phyloP scores from a whole-genome alignment of 78 protist species.

The Dictyostelium brefeldianum region DNA sequence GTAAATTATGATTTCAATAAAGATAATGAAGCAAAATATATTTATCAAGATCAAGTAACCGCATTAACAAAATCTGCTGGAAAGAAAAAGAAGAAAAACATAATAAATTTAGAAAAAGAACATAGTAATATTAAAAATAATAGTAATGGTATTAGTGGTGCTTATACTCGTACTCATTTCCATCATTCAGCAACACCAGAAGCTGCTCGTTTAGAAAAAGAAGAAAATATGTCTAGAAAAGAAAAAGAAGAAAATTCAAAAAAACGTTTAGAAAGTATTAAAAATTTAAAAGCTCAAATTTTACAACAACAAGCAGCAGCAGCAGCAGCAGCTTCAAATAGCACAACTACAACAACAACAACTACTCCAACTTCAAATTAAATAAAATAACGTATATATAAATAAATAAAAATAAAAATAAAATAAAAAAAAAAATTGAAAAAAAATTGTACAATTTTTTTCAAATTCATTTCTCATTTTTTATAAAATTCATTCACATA shows the following conservation, averaged over 20 bases:
- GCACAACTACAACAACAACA: not conserved
- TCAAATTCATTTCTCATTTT: not conserved
- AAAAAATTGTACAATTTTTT: not conserved
- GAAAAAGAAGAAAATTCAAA: constrained; percentile 37
- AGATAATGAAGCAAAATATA: constrained; percentile 38
- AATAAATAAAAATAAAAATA: not conserved
- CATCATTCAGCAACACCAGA: constrained; percentile 2
- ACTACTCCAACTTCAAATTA: not conserved
- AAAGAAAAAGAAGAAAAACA: constrained; percentile 16
- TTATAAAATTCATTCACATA: too few species aligned
- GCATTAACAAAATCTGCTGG: constrained; percentile 7
- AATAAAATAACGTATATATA: not conserved
- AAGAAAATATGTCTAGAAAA: not conserved
- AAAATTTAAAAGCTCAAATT: constrained; percentile 24
- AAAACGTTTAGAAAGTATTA: constrained; percentile 26
- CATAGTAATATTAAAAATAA: not conserved
- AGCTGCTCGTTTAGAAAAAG: not conserved
- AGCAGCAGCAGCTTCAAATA: not conserved
- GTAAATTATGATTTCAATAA: constrained; percentile 46
- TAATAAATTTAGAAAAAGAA: constrained; percentile 21
- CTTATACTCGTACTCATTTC: constrained; percentile 28
- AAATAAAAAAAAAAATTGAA: not conserved
- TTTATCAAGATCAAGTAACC: constrained; percentile 21
- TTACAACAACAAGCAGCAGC: constrained; percentile 11
- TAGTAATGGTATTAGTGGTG: not conserved